Base-by-base conservation (phyloP, 495 filamentous ascomycete species). In the Durotheca rogersii region DNA sequence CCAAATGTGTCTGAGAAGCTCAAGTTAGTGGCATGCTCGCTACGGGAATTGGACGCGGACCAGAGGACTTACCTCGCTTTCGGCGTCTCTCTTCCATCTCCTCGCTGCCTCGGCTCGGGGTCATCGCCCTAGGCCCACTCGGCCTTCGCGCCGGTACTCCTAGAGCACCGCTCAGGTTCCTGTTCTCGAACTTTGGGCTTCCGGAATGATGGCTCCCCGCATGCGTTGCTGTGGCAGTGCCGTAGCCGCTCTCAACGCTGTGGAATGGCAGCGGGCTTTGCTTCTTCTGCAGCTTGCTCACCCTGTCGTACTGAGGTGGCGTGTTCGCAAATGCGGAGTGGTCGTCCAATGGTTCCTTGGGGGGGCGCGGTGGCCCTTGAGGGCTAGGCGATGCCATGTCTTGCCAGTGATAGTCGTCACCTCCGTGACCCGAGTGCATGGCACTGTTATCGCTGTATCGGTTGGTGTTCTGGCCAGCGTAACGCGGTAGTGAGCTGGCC, bases 81-180 rank as follows among this genome's bases (percentile, higher is more conserved):
- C 72, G 70, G 50, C 68, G 66, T 49, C 65, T 60, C 41, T 74
- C 67, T 4, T 68, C 67, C 12, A 60, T 66, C 31, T 68, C 68
- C 18, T 65, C 64, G 36, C 63, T 60, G 11, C 47, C 58, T 27
- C 62, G 65, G 17, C 67, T 72, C n/a, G 72, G 73, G 6, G 73
- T 78, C 75, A 77, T 78, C 14, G 75, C 73, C 45, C 75, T 54
- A n/a, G 77, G 75, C 47, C 76, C 73, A 45, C 72, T 77, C 11
- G 76, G 70, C 35, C 75, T 60, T 29, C 75, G 65, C 12, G 66
- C 65, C 1, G 66, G 64, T 5, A 75, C 67, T 17, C 67, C 68
- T 7, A 70, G 59, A 9, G 70, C 73, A 6, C 62, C 71, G 56
- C 69, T 76, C 41, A 77, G 47, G 32, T 77, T 76, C 30, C 64